phyloP scores from a whole-genome alignment of 805 yeast species.

The Blastobotrys chiropterorum region DNA sequence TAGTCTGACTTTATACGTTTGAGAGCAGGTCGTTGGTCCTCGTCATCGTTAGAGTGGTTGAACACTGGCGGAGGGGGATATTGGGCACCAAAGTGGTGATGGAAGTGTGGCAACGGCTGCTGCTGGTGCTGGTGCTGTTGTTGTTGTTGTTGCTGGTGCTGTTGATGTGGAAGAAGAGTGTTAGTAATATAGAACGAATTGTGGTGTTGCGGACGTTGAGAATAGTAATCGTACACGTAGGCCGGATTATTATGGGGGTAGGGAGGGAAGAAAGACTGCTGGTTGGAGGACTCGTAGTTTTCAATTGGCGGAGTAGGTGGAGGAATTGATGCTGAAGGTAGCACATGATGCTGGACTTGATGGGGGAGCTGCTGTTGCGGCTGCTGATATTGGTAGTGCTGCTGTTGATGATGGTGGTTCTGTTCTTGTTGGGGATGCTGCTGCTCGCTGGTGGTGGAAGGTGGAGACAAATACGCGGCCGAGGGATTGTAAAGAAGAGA shows the following conservation, averaged over 20 bases:
- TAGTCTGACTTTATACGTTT: not conserved
- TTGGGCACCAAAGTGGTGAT: not conserved
- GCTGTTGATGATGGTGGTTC: not conserved
- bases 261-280: not conserved
- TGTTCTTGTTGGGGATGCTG: not conserved
- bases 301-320: not conserved
- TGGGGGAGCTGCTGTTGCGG: not conserved
- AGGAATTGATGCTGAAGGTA: not conserved
- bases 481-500: constrained; percentile 30
- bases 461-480: not conserved
- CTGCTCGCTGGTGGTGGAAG: not conserved
- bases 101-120: not conserved
- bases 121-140: not conserved
- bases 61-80: not conserved
- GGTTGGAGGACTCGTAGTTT: not conserved
- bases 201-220: not conserved
- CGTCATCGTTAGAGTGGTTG: too few relatives aligned
- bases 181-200: not conserved
- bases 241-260: not conserved
- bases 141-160: not conserved
- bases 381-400: not conserved
- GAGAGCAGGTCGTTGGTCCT: not conserved
- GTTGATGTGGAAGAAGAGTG: not conserved
- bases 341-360: not conserved
- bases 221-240: not conserved